Conservation (phyloP, 225 moss, liverwort and hornwort species). For the Ulota crispa region DNA sequence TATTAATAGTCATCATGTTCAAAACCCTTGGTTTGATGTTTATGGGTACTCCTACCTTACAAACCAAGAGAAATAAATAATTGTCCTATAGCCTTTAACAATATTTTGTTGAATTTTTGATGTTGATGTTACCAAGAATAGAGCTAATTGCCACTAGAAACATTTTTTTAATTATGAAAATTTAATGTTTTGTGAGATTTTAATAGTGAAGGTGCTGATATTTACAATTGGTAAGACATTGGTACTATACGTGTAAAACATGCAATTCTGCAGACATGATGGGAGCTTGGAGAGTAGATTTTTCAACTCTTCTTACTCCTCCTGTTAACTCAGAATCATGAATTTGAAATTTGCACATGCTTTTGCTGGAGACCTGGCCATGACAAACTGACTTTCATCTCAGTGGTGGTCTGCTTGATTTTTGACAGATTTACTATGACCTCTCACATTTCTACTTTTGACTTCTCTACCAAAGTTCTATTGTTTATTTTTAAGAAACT, state of each 20-base stretch:
- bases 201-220: neutral
- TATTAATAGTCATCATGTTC: too few species aligned
- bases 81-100: too few species aligned
- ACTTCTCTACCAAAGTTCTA: neutral
- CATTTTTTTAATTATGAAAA: too few species aligned
- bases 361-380: neutral
- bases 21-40: too few species aligned
- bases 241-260: neutral
- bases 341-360: slow-evolving; percentile 9
- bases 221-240: neutral
- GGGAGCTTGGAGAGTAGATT: neutral
- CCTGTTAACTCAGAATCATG: neutral
- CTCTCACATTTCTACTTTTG: neutral
- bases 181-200: too few species aligned
- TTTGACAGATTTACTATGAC: neutral
- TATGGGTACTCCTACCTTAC: too few species aligned
- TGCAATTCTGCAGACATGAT: neutral
- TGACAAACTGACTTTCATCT: neutral
- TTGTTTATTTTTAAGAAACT: neutral
- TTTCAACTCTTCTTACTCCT: neutral
- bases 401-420: neutral
- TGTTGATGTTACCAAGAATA: too few species aligned
- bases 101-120: too few species aligned
- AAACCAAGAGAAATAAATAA: too few species aligned
- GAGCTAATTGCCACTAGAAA: neutral